These are phyloP conservation scores for Tylopilus subfusipes DNA, from an alignment of 768 basidiomycete species.

Conservation along the genomic window DNA sequence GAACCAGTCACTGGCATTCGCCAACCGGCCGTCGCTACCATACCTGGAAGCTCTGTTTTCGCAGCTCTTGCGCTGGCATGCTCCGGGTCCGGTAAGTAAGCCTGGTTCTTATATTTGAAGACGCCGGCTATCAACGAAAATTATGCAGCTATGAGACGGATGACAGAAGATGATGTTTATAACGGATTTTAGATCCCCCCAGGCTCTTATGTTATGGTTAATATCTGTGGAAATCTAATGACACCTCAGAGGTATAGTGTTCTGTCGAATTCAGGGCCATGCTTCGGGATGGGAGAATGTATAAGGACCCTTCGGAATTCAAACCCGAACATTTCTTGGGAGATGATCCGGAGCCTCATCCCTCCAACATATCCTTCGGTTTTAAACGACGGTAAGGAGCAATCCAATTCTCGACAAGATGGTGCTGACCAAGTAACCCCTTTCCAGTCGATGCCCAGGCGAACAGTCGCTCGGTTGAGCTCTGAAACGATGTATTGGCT, in stretches of 20 bases:
- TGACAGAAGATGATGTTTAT: slow-evolving; percentile 14
- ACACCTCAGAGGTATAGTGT: no score
- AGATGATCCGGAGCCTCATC: slow-evolving; percentile 12
- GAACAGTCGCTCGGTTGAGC: not conserved
- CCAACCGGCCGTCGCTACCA: slow-evolving; percentile 23
- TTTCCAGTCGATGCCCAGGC: slow-evolving; percentile 14
- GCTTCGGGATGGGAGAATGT: slow-evolving; percentile 15
- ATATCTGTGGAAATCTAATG: slow-evolving; percentile 4
- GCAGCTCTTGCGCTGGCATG: slow-evolving; percentile 24
- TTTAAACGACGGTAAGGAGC: slow-evolving; percentile 16
- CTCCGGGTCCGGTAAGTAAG: slow-evolving; percentile 13
- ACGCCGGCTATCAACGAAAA: not conserved
- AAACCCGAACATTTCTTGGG: slow-evolving; percentile 24
- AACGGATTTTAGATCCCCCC: slow-evolving; percentile 21
- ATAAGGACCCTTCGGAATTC: slow-evolving; percentile 17
- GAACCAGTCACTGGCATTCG: slow-evolving; percentile 22
- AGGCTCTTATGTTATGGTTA: slow-evolving; percentile 14
- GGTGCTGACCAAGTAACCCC: not conserved
- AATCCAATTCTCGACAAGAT: fast-evolving
- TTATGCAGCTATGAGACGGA: slow-evolving; percentile 5
- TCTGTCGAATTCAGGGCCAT: slow-evolving; percentile 12
- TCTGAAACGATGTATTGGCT: no score
- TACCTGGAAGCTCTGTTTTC: slow-evolving; percentile 28
- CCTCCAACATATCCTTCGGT: slow-evolving; percentile 14
- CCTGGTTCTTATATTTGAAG: not conserved